Base-by-base conservation (phyloP, 2,329 filamentous ascomycete species). In the Alternaria novae-zelandiae region DNA sequence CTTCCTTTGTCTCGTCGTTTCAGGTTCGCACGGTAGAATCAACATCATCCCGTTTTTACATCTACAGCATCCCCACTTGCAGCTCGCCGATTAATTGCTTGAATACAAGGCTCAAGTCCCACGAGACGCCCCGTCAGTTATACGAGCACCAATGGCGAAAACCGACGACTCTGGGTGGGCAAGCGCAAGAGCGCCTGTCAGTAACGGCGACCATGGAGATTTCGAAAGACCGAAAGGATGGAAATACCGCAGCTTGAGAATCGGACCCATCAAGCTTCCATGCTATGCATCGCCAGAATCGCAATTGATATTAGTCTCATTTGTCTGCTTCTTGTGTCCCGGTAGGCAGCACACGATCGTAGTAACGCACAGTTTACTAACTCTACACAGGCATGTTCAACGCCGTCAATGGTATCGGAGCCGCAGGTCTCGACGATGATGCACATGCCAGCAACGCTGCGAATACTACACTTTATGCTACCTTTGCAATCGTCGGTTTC, bases 401-500 rank as follows among this genome's bases (percentile, higher is more conserved):
- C 67, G 82, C 82, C 21, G 65, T 84, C 63, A 80, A 78, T 53
- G 82, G 82, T 21, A 78, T 84, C 61, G 82, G 82, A 26, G 82
- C 82, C 32, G 82, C 75, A 56, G 82, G 82, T 11, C 80, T 59
- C n/a, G 57, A 81, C 66, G 63, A 82, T 36, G 76, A 82, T 43
- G 88, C 85, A 57, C 28, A 63, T 54, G 83, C 86, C 61, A 89
- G 89, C 74, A 86, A 90, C 71, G 87, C 90, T 72, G 59, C 71
- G 6, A 89, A 87, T 74, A 87, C 86, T 7, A 90, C 90, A 21
- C 81, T 93, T 43, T 91, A 92, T 81, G 87, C 87, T 65, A 90
- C 89, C 15, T 92, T 92, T 74, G 87, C 86, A 54, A 83, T 88
- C 5, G 83, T 88, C 11, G 86, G 86, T 6, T 88, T 88, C 81